A percentile compares a stretch with the other conserved stretches of the same genome.
Conservation (phyloP, 768 basidiomycete species). For the Termitomyces sp. region DNA sequence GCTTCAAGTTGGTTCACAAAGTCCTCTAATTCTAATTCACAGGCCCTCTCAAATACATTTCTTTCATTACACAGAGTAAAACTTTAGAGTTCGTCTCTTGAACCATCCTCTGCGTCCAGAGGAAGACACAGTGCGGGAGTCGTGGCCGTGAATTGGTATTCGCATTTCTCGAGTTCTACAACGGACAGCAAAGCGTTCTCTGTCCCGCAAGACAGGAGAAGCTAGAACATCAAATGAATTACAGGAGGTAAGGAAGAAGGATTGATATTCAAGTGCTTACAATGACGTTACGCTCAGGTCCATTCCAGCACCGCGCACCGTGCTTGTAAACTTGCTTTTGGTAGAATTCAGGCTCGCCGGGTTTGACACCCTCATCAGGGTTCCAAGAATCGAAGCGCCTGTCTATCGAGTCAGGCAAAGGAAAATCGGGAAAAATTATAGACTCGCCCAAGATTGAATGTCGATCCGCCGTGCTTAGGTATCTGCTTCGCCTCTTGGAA, state of each 20-base stretch:
- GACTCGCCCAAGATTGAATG: slow-evolving; percentile 77
- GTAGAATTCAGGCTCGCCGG: slow-evolving; percentile 73
- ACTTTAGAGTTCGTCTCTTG: slow-evolving; percentile 35
- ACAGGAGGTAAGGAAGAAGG: background rate
- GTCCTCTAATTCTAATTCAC: background rate
- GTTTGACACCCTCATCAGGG: slow-evolving; percentile 42
- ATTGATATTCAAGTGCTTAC: slow-evolving; percentile 32
- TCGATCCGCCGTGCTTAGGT: slow-evolving; percentile 70
- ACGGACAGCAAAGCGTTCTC: slow-evolving; percentile 78
- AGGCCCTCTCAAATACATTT: background rate
- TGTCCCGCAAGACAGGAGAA: slow-evolving; percentile 78
- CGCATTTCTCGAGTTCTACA: slow-evolving; percentile 92
- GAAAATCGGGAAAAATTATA: background rate
- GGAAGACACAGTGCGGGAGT: slow-evolving; percentile 79
- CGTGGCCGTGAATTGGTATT: slow-evolving; percentile 84
- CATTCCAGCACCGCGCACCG: slow-evolving; percentile 95
- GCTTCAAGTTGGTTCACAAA: no score
- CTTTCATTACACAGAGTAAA: background rate
- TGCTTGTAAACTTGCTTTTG: slow-evolving; percentile 73
- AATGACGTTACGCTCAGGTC: slow-evolving; percentile 80
- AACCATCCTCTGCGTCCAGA: slow-evolving; percentile 28
- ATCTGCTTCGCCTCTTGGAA: slow-evolving; percentile 88
- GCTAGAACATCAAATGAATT: slow-evolving; percentile 33
- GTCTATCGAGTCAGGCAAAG: background rate
- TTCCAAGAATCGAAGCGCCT: slow-evolving; percentile 85